A percentile compares a stretch with the other conserved stretches of the same genome.
Evolutionary conservation across 345 rosid genomes (phyloP).

Genomic region (Clarkia xantiana): DNA sequence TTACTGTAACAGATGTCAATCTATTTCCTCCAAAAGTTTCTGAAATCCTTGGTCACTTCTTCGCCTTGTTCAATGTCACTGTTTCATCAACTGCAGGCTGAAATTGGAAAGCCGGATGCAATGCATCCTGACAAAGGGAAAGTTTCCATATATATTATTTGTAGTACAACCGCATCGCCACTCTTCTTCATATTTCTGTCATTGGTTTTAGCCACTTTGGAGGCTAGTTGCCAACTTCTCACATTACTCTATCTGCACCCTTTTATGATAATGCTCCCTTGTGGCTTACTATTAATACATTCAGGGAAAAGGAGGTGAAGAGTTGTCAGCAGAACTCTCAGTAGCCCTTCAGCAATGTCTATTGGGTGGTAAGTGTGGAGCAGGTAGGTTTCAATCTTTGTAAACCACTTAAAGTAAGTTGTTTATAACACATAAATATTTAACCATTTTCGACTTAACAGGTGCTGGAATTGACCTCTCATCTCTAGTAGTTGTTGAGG

Average conservation of each 20-base stretch:
- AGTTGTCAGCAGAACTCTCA: slow-evolving; percentile 67
- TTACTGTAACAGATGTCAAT: too few relatives aligned
- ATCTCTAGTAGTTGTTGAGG: slow-evolving; percentile 61
- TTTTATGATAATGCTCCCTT: too few relatives aligned
- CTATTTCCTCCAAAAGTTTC: background rate
- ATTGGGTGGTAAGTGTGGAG: slow-evolving; percentile 80
- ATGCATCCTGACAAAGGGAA: slow-evolving; percentile 75
- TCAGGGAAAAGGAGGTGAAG: slow-evolving; percentile 96
- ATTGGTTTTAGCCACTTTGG: background rate
- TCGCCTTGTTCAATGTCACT: background rate
- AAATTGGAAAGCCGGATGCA: slow-evolving; percentile 73
- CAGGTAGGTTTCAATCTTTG: slow-evolving; percentile 50
- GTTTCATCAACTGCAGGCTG: slow-evolving; percentile 34
- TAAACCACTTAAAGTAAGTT: background rate
- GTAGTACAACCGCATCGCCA: slow-evolving; percentile 83
- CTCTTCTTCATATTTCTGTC: background rate
- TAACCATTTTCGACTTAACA: slow-evolving; percentile 5
- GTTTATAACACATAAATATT: background rate
- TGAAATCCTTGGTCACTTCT: background rate
- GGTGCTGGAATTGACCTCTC: slow-evolving; percentile 77
- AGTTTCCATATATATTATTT: slow-evolving; percentile 59
- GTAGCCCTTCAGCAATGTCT: slow-evolving; percentile 59
- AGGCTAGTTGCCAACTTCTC: too few relatives aligned
- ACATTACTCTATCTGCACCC: too few relatives aligned
- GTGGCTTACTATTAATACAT: background rate